Evolutionary conservation across 805 yeast species (phyloP).

Genomic region (Scheffersomyces stipitis): DNA sequence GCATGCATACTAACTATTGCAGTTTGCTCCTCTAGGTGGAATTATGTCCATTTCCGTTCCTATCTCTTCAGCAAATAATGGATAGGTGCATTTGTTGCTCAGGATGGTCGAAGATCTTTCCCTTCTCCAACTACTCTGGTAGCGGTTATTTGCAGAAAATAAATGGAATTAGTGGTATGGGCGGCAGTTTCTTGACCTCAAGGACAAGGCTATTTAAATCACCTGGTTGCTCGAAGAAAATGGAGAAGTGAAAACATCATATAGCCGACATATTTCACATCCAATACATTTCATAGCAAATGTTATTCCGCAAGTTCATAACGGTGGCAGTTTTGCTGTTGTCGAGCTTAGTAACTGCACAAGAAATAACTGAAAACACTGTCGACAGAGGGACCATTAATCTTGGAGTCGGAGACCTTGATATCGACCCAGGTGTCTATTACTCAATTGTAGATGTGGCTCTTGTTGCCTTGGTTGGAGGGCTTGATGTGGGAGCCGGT

Average conservation of each 20-base stretch:
- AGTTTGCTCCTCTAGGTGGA: too few species aligned
- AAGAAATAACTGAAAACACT: background rate
- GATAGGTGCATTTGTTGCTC: too few species aligned
- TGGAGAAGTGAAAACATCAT: background rate
- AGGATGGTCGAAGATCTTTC: too few species aligned
- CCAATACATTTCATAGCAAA: background rate
- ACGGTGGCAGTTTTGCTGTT: background rate
- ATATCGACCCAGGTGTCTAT: conserved; percentile 19
- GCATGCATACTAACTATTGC: too few species aligned
- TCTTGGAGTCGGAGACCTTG: conserved; percentile 4
- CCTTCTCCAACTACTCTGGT: too few species aligned
- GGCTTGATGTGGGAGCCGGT: conserved; percentile 11
- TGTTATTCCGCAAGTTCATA: background rate
- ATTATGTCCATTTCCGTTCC: too few species aligned
- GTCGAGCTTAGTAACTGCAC: background rate
- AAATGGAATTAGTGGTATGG: background rate
- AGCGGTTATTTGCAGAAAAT: too few species aligned
- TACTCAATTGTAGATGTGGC: conserved; percentile 27
- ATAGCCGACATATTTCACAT: background rate
- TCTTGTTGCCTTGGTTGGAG: conserved; percentile 19
- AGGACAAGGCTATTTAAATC: too few species aligned
- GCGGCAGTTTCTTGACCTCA: background rate
- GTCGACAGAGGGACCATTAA: background rate
- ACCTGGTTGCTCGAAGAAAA: too few species aligned
- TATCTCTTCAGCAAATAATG: too few species aligned